A percentile compares a stretch with the other conserved stretches of the same genome.
Conservation (phyloP, 2,329 filamentous ascomycete species). For the Colletotrichum eremochloae region DNA sequence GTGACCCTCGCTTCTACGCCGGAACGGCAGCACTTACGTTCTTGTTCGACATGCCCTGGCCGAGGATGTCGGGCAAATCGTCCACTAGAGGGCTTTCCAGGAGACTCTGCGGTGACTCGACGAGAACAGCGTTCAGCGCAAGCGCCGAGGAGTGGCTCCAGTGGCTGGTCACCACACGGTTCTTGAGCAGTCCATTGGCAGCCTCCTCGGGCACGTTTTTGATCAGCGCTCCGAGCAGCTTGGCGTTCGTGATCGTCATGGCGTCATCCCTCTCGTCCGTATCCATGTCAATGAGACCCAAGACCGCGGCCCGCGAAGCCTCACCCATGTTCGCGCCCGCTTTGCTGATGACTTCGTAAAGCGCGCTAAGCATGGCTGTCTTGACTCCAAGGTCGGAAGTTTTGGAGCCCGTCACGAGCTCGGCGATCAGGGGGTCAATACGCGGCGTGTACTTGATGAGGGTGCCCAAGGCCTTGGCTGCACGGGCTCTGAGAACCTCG, state of each 20-base stretch:
- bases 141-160: constrained; percentile 85
- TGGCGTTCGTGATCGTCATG: constrained; percentile 91
- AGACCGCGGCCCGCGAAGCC: constrained; percentile 84
- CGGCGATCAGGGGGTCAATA: constrained; percentile 91
- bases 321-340: constrained; percentile 96
- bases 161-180: constrained; percentile 82
- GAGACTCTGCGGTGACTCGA: constrained; percentile 81
- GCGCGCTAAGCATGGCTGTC: constrained; percentile 95
- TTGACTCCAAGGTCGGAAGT: constrained; percentile 88
- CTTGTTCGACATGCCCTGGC: constrained; percentile 82
- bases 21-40: constrained; percentile 68
- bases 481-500: constrained; percentile 86
- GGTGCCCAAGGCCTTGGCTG: constrained; percentile 93
- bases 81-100: constrained; percentile 75
- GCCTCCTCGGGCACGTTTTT: constrained; percentile 84
- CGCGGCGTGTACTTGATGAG: constrained; percentile 95
- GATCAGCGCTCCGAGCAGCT: constrained; percentile 88
- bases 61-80: constrained; percentile 82
- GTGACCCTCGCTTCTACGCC: constrained; percentile 6
- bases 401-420: constrained; percentile 95
- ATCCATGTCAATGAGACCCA: constrained; percentile 90
- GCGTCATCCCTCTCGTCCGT: constrained; percentile 79
- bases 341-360: constrained; percentile 97
- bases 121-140: constrained; percentile 87
- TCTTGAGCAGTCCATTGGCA: constrained; percentile 71